Evolutionary conservation across 306 rosid genomes (phyloP).

Genomic region (Cicer judaicum): DNA sequence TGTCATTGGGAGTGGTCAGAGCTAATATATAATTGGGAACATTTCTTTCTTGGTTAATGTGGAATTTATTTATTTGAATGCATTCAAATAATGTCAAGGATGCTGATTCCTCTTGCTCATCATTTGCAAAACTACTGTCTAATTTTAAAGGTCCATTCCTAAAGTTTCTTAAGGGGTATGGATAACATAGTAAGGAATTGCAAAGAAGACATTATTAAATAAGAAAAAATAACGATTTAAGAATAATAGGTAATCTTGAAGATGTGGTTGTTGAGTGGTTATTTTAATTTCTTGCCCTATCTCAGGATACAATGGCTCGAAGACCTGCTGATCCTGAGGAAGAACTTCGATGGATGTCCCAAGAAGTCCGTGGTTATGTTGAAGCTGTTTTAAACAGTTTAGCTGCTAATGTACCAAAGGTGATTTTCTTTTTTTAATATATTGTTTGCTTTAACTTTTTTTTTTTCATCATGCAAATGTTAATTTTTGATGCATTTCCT

Average conservation of each 20-base stretch:
- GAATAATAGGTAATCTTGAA: slow-evolving; percentile 18
- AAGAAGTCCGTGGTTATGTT: slow-evolving; percentile 97
- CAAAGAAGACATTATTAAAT: background rate
- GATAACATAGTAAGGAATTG: background rate
- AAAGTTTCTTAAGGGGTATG: background rate
- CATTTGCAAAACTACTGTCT: background rate
- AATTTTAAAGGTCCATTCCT: slow-evolving; percentile 7
- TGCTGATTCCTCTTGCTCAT: background rate
- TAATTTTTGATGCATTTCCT: slow-evolving; percentile 39
- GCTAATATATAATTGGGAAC: too few species aligned
- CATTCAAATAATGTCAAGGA: background rate
- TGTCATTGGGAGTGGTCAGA: background rate
- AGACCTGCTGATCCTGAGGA: slow-evolving; percentile 98
- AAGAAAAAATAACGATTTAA: background rate
- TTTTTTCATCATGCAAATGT: slow-evolving; percentile 1
- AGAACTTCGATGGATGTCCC: slow-evolving; percentile 99
- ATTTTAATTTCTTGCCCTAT: slow-evolving; percentile 28
- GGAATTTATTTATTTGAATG: background rate
- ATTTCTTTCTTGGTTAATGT: background rate
- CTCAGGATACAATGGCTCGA: slow-evolving; percentile 89
- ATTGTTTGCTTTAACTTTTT: background rate
- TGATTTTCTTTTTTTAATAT: slow-evolving; percentile 43
- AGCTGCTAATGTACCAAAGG: slow-evolving; percentile 98
- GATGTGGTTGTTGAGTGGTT: background rate
- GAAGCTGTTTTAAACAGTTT: slow-evolving; percentile 98